Evolutionary conservation across 768 basidiomycete genomes (phyloP).

Genomic region (Galerina sulciceps): DNA sequence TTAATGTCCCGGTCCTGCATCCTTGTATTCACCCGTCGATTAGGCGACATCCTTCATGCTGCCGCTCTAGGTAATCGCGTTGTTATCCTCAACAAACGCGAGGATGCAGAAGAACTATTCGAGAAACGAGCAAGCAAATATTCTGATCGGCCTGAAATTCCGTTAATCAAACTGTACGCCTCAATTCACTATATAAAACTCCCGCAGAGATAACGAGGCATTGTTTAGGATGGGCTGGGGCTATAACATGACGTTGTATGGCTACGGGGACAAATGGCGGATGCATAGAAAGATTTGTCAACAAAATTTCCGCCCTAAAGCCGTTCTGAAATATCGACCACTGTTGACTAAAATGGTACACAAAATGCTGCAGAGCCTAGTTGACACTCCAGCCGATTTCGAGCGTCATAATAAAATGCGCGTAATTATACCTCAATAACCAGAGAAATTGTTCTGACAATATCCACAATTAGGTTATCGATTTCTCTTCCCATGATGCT

Average conservation of each 20-base stretch:
- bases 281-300: constrained; percentile 40
- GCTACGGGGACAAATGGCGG: constrained; percentile 40
- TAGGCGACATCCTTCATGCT: constrained; percentile 26
- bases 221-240: constrained; percentile 34
- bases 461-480: constrained; percentile 11
- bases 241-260: constrained; percentile 35
- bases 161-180: constrained; percentile 15
- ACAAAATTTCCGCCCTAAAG: constrained; percentile 33
- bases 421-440: not conserved
- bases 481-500: constrained; percentile 12
- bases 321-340: constrained; percentile 25
- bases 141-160: constrained; percentile 44
- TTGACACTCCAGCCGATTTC: constrained; percentile 13
- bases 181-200: not conserved
- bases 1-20: not conserved
- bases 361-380: constrained; percentile 31
- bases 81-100: constrained; percentile 27
- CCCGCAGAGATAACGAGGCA: not conserved
- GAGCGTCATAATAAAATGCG: constrained; percentile 18
- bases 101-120: constrained; percentile 27
- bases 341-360: constrained; percentile 22
- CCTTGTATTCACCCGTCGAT: not conserved
- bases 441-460: not conserved
- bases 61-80: constrained; percentile 25
- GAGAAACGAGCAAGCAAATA: constrained; percentile 52